phyloP scores from a whole-genome alignment of 2,329 filamentous ascomycete species.

The Pyricularia sp. region DNA sequence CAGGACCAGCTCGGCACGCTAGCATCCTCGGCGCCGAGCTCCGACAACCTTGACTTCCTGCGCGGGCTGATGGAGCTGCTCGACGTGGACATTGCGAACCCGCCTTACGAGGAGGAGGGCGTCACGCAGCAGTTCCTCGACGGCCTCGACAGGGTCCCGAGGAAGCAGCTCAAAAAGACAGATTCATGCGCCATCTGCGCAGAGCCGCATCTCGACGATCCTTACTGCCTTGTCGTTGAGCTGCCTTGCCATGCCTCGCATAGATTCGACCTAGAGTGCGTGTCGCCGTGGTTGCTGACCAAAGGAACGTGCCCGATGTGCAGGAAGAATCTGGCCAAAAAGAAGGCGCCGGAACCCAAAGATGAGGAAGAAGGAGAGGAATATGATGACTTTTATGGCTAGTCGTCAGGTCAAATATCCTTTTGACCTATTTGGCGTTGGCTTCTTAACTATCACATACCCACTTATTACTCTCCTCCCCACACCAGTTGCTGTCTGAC shows the following conservation, averaged over 20 bases:
- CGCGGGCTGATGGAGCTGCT: constrained; percentile 36
- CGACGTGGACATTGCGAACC: constrained; percentile 40
- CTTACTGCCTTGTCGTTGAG: constrained; percentile 53
- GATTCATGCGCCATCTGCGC: constrained; percentile 55
- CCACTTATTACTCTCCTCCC: background rate
- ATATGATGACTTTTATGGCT: constrained; percentile 41
- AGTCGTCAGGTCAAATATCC: no score
- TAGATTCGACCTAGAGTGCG: constrained; percentile 57
- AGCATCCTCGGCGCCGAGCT: constrained; percentile 36
- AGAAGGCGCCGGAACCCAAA: constrained; percentile 30
- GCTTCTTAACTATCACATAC: background rate
- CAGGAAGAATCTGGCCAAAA: constrained; percentile 47
- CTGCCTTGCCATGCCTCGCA: constrained; percentile 52
- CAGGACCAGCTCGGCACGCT: constrained; percentile 48
- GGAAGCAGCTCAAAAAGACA: constrained; percentile 37
- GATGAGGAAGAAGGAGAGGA: constrained; percentile 40
- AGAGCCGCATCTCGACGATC: constrained; percentile 50
- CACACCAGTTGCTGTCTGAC: background rate
- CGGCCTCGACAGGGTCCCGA: constrained; percentile 45
- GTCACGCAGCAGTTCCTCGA: constrained; percentile 52
- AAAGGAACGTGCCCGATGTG: constrained; percentile 59
- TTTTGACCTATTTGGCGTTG: background rate
- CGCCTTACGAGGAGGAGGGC: constrained; percentile 41
- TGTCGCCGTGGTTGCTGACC: constrained; percentile 53
- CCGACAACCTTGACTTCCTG: constrained; percentile 40